Base-by-base conservation (phyloP, 2,329 filamentous ascomycete genomes). In the Alternaria viburni region DNA sequence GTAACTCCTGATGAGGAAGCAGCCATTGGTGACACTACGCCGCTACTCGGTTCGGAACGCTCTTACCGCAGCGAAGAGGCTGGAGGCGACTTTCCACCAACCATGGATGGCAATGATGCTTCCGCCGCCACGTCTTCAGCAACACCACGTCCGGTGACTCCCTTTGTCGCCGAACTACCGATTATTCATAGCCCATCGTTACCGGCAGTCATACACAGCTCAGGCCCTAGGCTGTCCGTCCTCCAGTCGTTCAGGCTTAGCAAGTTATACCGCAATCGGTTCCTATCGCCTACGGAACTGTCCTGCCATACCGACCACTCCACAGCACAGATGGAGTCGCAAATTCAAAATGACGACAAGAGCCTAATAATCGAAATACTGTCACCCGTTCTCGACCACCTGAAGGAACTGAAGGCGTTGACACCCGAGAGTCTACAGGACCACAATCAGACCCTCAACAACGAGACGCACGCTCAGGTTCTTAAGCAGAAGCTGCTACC, bases 401-500 rank as follows among this genome's bases (percentile, higher is more conserved):
- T 72, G 9, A n/a, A 62, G 15, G 64, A 32, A 59, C 57, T 74
- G 21, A 65, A 64, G 26, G 23, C 21, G 10, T 55, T 60, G 1
- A 68, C 65, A 4, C 50, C 57, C 4, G 50, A 58, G 12, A 56
- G 52, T n/a, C 58, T 68, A n/a, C 69, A 67, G 3, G 52, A 57
- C 0, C 61, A 59, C 19, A 68, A 57, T 12, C n/a, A 32, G 12
- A 41, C 19, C 5, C 1, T 69, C 15, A 59, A 57, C 12, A 21
- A 54, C 11, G 71, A 66, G 26, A 57, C 46, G 17, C 60, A 66
- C 17, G 54, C 55, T 15, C 68, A 72, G 43, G 54, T 72, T 1
- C 41, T 76, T 11, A 68, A 59, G 25, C 49, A 58, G 8, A 62
- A 67, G 7, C 19, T 75, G 11, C 9, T 69, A 3, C 67, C 67